Conservation (phyloP, 352 stramenopile genomes). For the Phytopythium aichiense region DNA sequence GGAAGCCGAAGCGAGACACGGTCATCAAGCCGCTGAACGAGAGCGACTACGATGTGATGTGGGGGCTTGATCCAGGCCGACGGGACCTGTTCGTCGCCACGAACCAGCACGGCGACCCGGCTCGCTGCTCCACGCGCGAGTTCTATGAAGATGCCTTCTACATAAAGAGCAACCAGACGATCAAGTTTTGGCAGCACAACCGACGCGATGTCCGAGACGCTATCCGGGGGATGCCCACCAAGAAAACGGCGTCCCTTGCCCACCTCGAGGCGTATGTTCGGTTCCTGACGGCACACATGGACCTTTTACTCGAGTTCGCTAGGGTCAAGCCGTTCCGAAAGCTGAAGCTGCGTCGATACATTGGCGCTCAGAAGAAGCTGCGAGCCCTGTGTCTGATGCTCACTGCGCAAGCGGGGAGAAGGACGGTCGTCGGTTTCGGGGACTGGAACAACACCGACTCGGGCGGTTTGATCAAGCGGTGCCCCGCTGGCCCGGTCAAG, state of each 20-base stretch:
- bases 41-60: too few species aligned
- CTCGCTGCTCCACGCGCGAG: neutral
- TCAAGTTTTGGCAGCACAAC: neutral
- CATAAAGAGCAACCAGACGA: conserved; percentile 1
- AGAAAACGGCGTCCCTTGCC: conserved; percentile 11
- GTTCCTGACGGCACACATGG: too few species aligned
- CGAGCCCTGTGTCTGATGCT: too few species aligned
- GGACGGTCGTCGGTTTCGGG: conserved; percentile 14
- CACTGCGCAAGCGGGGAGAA: conserved; percentile 2
- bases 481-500: too few species aligned
- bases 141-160: neutral
- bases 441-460: conserved; percentile 15
- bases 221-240: conserved; percentile 11
- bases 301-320: too few species aligned
- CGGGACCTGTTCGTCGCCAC: too few species aligned
- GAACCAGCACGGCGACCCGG: too few species aligned
- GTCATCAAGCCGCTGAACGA: too few species aligned
- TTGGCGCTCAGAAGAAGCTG: too few species aligned
- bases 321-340: too few species aligned
- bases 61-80: too few species aligned
- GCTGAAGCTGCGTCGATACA: too few species aligned
- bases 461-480: conserved; percentile 11
- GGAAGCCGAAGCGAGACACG: conserved; percentile 15
- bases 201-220: conserved; percentile 4
- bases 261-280: conserved; percentile 8